phyloP scores from a whole-genome alignment of 2,329 filamentous ascomycete genomes.

The Diaporthe sp. region DNA sequence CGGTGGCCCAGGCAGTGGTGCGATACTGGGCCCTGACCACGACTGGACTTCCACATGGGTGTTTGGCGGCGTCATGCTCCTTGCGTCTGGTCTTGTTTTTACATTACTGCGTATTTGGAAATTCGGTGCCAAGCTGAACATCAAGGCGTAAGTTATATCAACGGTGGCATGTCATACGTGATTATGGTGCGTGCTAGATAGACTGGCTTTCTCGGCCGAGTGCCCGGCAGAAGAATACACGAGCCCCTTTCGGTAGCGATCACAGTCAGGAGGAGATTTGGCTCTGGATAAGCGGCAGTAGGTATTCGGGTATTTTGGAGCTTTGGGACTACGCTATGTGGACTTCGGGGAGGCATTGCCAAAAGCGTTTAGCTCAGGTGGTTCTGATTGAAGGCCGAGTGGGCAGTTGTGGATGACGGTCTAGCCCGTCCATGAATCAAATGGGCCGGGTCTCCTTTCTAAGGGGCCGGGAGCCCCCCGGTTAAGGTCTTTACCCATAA shows the following conservation, averaged over 20 bases:
- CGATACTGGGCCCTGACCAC: slow-evolving; percentile 44
- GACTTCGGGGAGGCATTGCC: background rate
- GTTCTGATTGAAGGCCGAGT: background rate
- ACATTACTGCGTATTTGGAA: background rate
- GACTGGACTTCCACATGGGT: slow-evolving; percentile 45
- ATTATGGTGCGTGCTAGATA: no score
- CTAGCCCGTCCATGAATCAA: background rate
- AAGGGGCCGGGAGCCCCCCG: background rate
- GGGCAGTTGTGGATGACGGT: background rate
- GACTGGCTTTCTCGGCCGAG: slow-evolving; percentile 10
- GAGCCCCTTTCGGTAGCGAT: background rate
- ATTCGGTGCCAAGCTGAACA: background rate
- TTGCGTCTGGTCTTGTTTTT: background rate
- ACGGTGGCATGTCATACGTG: no score
- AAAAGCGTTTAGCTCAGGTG: background rate
- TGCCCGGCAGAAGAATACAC: background rate
- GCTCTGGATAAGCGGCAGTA: background rate
- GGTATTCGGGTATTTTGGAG: background rate
- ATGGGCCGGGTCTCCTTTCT: background rate
- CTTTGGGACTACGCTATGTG: background rate
- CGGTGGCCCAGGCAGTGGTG: slow-evolving; percentile 51
- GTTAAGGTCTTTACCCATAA: background rate
- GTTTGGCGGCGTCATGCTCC: slow-evolving; percentile 39
- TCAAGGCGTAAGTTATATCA: background rate
- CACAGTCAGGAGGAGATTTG: background rate